Base-by-base conservation (phyloP, 345 rosid genomes). In the Hibiscus mutabilis region DNA sequence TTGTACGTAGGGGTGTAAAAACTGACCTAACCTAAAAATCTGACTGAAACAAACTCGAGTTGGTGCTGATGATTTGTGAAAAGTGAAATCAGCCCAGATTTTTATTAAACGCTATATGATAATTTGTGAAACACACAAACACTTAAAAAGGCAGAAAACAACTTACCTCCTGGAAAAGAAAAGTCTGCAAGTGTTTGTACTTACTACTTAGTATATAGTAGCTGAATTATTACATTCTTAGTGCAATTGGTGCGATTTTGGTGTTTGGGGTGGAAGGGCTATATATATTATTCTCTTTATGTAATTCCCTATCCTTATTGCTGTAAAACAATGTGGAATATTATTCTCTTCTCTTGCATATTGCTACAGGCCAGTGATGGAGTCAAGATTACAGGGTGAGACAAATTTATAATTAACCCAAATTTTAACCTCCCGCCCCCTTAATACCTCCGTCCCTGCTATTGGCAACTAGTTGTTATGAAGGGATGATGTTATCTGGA, bases 231-330 rank as follows among this genome's bases (percentile, higher is more conserved):
- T n/a, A n/a, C n/a, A n/a, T n/a, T n/a, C n/a, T 71, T 57, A 66
- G 64, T 78, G 73, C 47, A 31, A 57, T 22, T 55, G 83, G 31
- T 77, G n/a, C n/a, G 83, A 77, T 62, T 69, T 75, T 70, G 70
- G 68, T 46, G 75, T 27, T 72, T 56, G 79, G 71, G 73, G 33
- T 52, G 18, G 76, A 65, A 58, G 79, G 77, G 73, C 31, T 27
- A 27, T 74, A 74, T 82, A 79, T 83, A 83, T 83, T 16, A 27
- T 27, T 40, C 22, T 64, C 78, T 79, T 75, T 75, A 72, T 70
- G 74, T 78, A 78, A 84, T 87, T 84, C 84, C 78, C 64, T 63
- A 40, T 73, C 84, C 80, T 85, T 85, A 87, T 80, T 82, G 84
- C 72, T 81, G 75, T 75, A 76, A 77, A 79, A 78, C 74, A 66